Conservation (phyloP, 306 rosid species). For the Prinsepia uniflora region DNA sequence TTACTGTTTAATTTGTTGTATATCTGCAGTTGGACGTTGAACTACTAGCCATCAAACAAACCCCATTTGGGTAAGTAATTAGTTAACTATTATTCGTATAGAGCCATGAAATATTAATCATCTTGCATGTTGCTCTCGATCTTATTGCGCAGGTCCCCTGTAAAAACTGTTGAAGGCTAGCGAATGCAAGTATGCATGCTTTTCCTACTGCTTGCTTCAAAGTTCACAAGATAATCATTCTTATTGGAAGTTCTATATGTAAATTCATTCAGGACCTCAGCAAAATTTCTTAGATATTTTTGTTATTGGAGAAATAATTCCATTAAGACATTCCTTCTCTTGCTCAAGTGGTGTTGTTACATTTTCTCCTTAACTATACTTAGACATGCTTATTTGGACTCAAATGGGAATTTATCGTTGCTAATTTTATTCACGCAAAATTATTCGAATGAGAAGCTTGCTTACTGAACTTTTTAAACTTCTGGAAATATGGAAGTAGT, state of each 20-base stretch:
- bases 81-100: background rate
- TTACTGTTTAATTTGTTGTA: conserved; percentile 25
- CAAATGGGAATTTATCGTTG: no score
- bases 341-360: background rate
- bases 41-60: conserved; percentile 83
- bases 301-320: background rate
- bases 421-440: no score
- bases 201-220: background rate
- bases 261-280: background rate
- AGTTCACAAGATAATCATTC: background rate
- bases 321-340: background rate
- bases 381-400: no score
- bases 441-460: no score
- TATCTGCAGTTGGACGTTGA: conserved; percentile 77
- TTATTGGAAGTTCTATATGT: background rate
- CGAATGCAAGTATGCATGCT: conserved; percentile 11
- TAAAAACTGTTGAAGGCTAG: conserved; percentile 82
- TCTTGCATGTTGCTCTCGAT: conserved; percentile 6
- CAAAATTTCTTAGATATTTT: background rate
- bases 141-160: conserved; percentile 54
- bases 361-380: background rate
- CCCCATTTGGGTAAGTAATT: conserved; percentile 81
- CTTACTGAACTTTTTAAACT: no score
- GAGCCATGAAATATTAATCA: background rate
- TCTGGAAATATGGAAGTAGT: no score